Evolutionary conservation across 2,329 filamentous ascomycete genomes (phyloP), one percentile per base, ranked within the genome.

Genomic region (Pestalotiopsis sp.): DNA sequence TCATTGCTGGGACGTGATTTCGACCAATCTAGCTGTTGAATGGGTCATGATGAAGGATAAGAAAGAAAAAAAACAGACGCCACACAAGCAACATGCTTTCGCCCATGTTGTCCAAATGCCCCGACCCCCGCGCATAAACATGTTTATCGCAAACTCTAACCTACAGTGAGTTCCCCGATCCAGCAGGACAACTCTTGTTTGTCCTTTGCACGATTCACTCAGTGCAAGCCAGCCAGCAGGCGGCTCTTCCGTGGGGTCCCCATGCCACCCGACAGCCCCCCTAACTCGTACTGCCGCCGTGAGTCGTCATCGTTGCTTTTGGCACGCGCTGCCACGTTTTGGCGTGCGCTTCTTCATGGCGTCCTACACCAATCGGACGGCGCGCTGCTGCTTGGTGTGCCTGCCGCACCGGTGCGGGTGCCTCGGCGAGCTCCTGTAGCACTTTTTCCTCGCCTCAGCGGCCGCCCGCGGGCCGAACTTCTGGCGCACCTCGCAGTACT

Each of bases 401-500:
- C 88, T 82, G 9, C 88, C 89, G 73, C 89, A 91, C 31, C 86
- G 83, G 68, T 83, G 81, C 31, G 85, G 84, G 72, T 90, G 86
- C 73, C 85, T 86, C 17, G 89, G 89, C 64, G 87, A 90, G 74
- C 85, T 87, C 77, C 87, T 85, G 76, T 85, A 88, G 79, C 89
- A 91, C 67, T 84, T 85, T 27, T 81, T 76, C 75, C 82, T 84
- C 6, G 85, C 83, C 2, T 81, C 82, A 39, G 81, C 79, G 3
- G 76, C 78, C 1, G 88, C 86, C 11, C 78, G 79, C 20, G 79
- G 78, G 49, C 88, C 88, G 72, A 85, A 91, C 75, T 85, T 85
- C 74, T 87, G 82, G 74, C 84, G 86, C 72, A 91, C 86, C 68
- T 82, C 83, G 80, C 88, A 91, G 79, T 91, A 91, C 77, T 91